Evolutionary conservation across 495 filamentous ascomycete genomes (phyloP).

Genomic region (Glonium stellatum): DNA sequence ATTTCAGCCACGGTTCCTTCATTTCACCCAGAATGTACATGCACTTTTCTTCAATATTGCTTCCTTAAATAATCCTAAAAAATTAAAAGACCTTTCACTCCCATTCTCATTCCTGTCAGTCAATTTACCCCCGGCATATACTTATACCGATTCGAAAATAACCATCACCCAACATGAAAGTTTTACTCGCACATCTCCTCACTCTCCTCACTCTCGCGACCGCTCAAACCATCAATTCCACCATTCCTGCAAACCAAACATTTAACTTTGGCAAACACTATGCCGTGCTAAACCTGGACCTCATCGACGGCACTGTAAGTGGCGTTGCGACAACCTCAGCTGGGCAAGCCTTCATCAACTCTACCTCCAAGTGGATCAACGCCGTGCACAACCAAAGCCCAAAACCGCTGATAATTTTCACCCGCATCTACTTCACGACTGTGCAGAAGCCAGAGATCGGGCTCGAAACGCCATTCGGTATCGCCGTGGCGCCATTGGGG

Average conservation of each 20-base stretch:
- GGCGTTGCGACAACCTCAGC: slow-evolving; percentile 21
- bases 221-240: background rate
- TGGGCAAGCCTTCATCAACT: slow-evolving; percentile 32
- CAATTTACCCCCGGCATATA: too few species aligned
- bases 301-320: slow-evolving; percentile 20
- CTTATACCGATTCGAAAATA: background rate
- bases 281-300: slow-evolving; percentile 38
- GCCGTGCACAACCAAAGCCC: slow-evolving; percentile 35
- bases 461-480: slow-evolving; percentile 33
- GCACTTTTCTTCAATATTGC: too few species aligned
- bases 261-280: slow-evolving; percentile 35
- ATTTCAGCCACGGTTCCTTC: too few species aligned
- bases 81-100: too few species aligned
- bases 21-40: too few species aligned
- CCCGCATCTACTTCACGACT: slow-evolving; percentile 37
- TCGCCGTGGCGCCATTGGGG: slow-evolving; percentile 28
- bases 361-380: slow-evolving; percentile 35
- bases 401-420: slow-evolving; percentile 39
- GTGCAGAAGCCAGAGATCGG: slow-evolving; percentile 33
- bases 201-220: background rate
- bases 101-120: too few species aligned
- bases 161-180: background rate
- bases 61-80: too few species aligned
- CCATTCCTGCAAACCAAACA: slow-evolving; percentile 14
- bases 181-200: background rate